A percentile compares a stretch with the other conserved stretches of the same genome.
Evolutionary conservation across 75 land plant genomes (phyloP).

Genomic region (Ceratopteris richardii): DNA sequence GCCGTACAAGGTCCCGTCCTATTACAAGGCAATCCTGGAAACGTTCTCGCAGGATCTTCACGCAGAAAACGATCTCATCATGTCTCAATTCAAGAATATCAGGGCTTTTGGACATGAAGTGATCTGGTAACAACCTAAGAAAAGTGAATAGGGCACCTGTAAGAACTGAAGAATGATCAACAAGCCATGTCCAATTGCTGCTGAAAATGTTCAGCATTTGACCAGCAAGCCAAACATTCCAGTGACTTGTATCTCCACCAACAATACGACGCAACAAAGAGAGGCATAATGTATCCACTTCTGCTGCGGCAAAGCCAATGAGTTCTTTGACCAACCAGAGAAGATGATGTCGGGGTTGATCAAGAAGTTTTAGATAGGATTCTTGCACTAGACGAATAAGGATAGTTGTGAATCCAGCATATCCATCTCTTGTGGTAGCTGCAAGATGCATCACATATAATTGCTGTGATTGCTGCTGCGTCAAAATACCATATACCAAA

Average conservation of each 20-base stretch:
- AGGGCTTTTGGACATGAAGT: conserved; percentile 21
- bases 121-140: conserved; percentile 76
- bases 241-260: conserved; percentile 68
- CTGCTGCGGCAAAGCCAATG: conserved; percentile 40
- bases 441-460: conserved; percentile 55
- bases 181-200: conserved; percentile 53
- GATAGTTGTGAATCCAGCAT: conserved; percentile 38
- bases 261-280: conserved; percentile 60
- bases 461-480: conserved; percentile 34
- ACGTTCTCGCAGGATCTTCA: conserved; percentile 44
- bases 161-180: conserved; percentile 36
- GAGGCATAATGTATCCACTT: conserved; percentile 43
- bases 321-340: conserved; percentile 49
- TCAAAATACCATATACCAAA: conserved; percentile 50
- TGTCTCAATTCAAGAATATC: conserved; percentile 38
- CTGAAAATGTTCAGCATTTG: conserved; percentile 47
- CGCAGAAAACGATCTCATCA: conserved; percentile 66
- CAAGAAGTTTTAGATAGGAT: conserved; percentile 47
- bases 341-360: conserved; percentile 38
- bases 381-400: conserved; percentile 47
- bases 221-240: conserved; percentile 61
- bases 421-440: conserved; percentile 76
- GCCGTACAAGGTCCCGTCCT: conserved; percentile 82
- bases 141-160: conserved; percentile 53
- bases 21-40: conserved; percentile 64